Percentiles rank a stretch among this genome's conserved stretches.
Evolutionary conservation across 192 early-diverging fungal genomes (phyloP).

Genomic region (Diversispora epigaea): DNA sequence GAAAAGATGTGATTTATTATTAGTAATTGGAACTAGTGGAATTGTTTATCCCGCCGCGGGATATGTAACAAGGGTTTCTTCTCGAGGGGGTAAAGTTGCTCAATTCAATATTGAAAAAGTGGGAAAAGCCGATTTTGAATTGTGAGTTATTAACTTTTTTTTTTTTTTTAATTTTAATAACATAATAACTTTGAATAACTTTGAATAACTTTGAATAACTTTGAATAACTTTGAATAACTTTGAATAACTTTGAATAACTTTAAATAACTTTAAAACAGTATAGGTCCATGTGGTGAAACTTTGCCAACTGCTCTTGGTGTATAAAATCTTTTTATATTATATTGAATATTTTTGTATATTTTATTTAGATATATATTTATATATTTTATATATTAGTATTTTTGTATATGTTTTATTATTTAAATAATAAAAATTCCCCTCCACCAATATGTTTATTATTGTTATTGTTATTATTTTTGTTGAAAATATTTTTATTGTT

Average conservation of each 20-base stretch:
- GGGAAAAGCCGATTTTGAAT: conserved; percentile 16
- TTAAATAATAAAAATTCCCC: too few species aligned
- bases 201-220: not conserved
- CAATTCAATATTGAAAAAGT: conserved; percentile 22
- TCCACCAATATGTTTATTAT: too few species aligned
- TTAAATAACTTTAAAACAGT: not conserved
- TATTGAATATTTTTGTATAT: too few species aligned
- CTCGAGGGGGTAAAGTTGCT: not conserved
- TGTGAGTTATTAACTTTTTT: conserved; percentile 4
- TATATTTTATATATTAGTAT: too few species aligned
- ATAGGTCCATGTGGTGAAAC: not conserved
- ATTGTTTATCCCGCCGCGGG: conserved; percentile 24
- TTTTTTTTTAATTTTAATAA: not conserved
- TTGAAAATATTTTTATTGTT: too few species aligned
- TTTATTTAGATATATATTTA: too few species aligned
- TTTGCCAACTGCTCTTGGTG: not conserved
- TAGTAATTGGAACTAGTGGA: conserved; percentile 27
- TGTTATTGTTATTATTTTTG: too few species aligned
- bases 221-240: not conserved
- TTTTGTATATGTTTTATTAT: too few species aligned
- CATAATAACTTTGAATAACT: not conserved
- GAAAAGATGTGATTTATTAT: conserved; percentile 19
- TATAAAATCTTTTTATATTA: too few species aligned
- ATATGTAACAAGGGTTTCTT: not conserved
- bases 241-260: not conserved